Evolutionary conservation across 768 basidiomycete species (phyloP).

Genomic region (Strobilomyces dryophilus): DNA sequence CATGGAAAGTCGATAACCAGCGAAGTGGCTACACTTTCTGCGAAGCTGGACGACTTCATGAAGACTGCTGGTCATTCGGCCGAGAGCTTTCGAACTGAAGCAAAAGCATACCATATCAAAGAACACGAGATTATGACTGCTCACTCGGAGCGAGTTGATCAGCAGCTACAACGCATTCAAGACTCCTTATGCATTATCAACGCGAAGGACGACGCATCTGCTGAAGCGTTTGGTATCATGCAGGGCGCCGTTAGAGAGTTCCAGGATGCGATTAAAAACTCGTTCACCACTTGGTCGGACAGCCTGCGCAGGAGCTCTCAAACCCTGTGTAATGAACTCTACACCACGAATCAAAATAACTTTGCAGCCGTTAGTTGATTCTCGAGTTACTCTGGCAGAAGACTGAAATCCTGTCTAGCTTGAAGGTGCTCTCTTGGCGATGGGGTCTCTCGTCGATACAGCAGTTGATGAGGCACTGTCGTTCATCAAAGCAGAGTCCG

Average conservation of each 20-base stretch:
- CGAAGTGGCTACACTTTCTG: constrained; percentile 49
- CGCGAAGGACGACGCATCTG: constrained; percentile 50
- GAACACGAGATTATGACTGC: constrained; percentile 51
- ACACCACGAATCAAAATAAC: constrained; percentile 39
- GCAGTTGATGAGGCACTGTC: constrained; percentile 54
- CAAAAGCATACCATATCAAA: constrained; percentile 50
- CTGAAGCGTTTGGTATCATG: constrained; percentile 46
- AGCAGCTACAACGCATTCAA: constrained; percentile 53
- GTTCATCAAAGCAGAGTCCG: constrained; percentile 53
- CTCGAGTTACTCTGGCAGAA: not conserved
- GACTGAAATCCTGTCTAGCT: constrained; percentile 31
- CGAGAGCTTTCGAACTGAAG: constrained; percentile 49
- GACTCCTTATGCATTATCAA: constrained; percentile 51
- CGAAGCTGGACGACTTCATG: constrained; percentile 59
- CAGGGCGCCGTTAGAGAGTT: constrained; percentile 49
- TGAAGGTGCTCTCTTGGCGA: constrained; percentile 54
- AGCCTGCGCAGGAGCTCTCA: constrained; percentile 47
- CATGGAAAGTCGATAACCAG: constrained; percentile 58
- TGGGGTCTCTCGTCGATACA: constrained; percentile 57
- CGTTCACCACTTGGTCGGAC: constrained; percentile 54
- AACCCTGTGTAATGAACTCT: constrained; percentile 44
- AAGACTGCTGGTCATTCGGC: constrained; percentile 52
- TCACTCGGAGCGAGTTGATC: constrained; percentile 51
- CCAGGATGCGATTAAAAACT: constrained; percentile 47
- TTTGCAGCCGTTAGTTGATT: constrained; percentile 40